Evolutionary conservation across 306 rosid genomes (phyloP).

Genomic region (Mimosa pudica): DNA sequence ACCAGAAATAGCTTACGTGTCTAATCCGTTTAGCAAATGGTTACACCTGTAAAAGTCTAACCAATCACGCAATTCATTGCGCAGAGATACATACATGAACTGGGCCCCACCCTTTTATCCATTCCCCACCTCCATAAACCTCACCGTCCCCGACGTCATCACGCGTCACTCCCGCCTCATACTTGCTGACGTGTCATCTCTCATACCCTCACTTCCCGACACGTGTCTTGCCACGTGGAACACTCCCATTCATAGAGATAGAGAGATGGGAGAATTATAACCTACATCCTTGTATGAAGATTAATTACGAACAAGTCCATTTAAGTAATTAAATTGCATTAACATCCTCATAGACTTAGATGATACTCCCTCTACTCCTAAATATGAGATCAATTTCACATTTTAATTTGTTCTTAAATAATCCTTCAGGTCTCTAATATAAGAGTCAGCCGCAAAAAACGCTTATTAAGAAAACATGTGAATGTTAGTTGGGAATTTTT

Average conservation of each 20-base stretch:
- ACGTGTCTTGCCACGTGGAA: constrained; percentile 54
- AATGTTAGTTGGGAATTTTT: too few species aligned
- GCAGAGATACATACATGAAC: constrained; percentile 28
- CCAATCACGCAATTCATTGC: constrained; percentile 27
- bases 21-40: not conserved
- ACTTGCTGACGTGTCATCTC: not conserved
- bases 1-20: constrained; percentile 36
- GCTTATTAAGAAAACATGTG: too few species aligned
- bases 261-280: not conserved
- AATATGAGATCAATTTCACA: too few species aligned
- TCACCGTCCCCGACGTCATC: not conserved
- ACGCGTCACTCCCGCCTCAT: not conserved
- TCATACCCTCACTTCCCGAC: constrained; percentile 12
- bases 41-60: not conserved
- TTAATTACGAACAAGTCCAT: too few species aligned
- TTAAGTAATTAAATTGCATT: too few species aligned
- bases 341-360: too few species aligned
- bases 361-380: too few species aligned
- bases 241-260: not conserved
- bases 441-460: too few species aligned
- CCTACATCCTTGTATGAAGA: too few species aligned
- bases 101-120: constrained; percentile 50
- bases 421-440: too few species aligned
- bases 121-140: not conserved
- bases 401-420: too few species aligned